Evolutionary conservation across 176 grass and related monocot species (phyloP).

Genomic region (Aegilops longissima): DNA sequence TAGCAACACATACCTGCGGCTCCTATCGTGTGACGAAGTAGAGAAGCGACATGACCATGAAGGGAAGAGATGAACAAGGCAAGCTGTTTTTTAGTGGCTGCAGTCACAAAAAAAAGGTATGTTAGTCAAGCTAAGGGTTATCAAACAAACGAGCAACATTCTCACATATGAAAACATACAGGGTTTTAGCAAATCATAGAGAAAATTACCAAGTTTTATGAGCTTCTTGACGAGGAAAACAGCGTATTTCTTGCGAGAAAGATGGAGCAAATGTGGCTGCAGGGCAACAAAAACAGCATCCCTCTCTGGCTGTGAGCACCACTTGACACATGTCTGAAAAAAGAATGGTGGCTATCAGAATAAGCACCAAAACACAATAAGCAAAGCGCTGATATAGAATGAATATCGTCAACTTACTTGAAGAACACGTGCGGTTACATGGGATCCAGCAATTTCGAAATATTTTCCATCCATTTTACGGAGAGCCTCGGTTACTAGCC

Average conservation of each 20-base stretch:
- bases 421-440: slow-evolving; percentile 87
- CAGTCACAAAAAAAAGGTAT: slow-evolving; percentile 28
- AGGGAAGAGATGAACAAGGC: slow-evolving; percentile 82
- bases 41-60: slow-evolving; percentile 69
- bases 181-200: neutral
- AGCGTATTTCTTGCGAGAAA: slow-evolving; percentile 74
- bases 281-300: slow-evolving; percentile 72
- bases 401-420: slow-evolving; percentile 56
- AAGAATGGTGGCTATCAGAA: neutral
- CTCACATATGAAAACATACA: neutral
- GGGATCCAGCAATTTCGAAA: slow-evolving; percentile 72
- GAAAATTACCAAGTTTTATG: slow-evolving; percentile 65
- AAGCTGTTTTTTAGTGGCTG: slow-evolving; percentile 90
- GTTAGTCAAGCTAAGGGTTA: neutral
- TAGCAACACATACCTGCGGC: slow-evolving; percentile 53
- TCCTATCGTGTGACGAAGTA: slow-evolving; percentile 76
- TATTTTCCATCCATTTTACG: slow-evolving; percentile 81
- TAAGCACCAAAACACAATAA: neutral
- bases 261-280: slow-evolving; percentile 64
- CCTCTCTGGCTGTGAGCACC: slow-evolving; percentile 75
- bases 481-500: slow-evolving; percentile 73
- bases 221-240: slow-evolving; percentile 96
- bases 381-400: neutral
- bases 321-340: slow-evolving; percentile 86
- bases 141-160: slow-evolving; percentile 16